Base-by-base conservation (phyloP, 305 asterid species). In the Striga hermonthica region DNA sequence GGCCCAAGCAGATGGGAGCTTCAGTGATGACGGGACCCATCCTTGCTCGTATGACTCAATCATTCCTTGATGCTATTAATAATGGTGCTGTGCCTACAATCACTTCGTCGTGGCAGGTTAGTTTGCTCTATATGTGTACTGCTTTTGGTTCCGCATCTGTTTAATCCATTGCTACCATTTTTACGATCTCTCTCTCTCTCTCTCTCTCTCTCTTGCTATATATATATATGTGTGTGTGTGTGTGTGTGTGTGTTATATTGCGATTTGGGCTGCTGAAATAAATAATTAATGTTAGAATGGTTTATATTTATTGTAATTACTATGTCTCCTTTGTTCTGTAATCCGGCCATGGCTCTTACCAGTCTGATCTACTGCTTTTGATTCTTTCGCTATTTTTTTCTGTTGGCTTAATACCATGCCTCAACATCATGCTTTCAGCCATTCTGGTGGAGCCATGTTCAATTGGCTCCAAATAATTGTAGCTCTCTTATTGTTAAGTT, bases 101-200 rank as follows among this genome's bases (percentile, higher is more conserved):
- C 79, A 81, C 96, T 39, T 93, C 97, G 65, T 93, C 99, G 43
- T 93, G 99, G 97, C 95, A 88, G 99, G 99, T 90, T 62, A 58
- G 84, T 59, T 28, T 57, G 79, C 58, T 35, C 62, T 65, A 54
- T 69, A 47, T 65, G 9, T 52, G 64, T 54, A 14, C 43, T 16
- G 61, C 68, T 50, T 72, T 45, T 59, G 40, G 36, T 70, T 59
- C 31, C 22, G 6, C 34, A 6, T 53, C 53, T 49, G 35, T 41
- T n/a, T 45, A 57, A 7, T 13, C 35, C 50, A 55, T 44, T 60
- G 57, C 52, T 11, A 47, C 11, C 44, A 31, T 60, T 14, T 69
- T 10, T 12, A 44, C 2, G 4, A 31, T 35, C 44, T n/a, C n/a
- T n/a, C n/a, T n/a, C 62, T 52, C 49, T 7, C 1, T 43, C 15